A percentile compares a stretch with the other conserved stretches of the same genome.
Evolutionary conservation across 371 early-diverging fungal species (phyloP).

Genomic region (Coemansia sp.): DNA sequence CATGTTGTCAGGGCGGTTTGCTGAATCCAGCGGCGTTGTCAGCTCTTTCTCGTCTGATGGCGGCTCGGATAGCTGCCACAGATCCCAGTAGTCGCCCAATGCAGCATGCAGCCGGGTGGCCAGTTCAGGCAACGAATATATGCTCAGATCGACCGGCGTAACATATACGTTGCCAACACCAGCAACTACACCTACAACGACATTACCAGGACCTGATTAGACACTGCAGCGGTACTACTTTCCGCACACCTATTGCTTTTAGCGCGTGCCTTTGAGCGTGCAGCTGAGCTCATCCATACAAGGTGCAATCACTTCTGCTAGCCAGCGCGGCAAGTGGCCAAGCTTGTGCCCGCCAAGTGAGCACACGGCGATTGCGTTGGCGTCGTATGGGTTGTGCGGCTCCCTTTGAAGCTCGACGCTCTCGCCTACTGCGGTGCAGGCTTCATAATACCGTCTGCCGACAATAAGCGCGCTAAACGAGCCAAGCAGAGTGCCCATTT

Average conservation of each 20-base stretch:
- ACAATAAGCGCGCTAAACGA: conserved; percentile 29
- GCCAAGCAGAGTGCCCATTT: conserved; percentile 5
- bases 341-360: neutral
- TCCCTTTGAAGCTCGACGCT: conserved; percentile 9
- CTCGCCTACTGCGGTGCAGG: conserved; percentile 3
- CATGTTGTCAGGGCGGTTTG: neutral
- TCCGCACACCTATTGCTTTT: neutral
- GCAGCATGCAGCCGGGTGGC: neutral
- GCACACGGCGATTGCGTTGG: conserved; percentile 29
- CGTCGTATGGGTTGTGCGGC: conserved; percentile 15
- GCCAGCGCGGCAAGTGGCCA: conserved; percentile 39
- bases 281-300: conserved; percentile 25
- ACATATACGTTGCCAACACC: conserved; percentile 16
- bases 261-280: conserved; percentile 1
- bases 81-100: conserved; percentile 20
- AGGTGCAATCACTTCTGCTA: conserved; percentile 31
- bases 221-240: too few relatives aligned
- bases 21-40: neutral
- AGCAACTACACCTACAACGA: conserved; percentile 8
- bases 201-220: too few relatives aligned
- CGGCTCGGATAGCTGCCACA: conserved; percentile 24
- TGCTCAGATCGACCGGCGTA: conserved; percentile 8
- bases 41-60: neutral
- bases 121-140: conserved; percentile 1
- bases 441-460: conserved; percentile 28